Evolutionary conservation across 176 grass and related monocot species (phyloP), one percentile per base, ranked within the genome.

Genomic region (Urochloa ruziziensis): DNA sequence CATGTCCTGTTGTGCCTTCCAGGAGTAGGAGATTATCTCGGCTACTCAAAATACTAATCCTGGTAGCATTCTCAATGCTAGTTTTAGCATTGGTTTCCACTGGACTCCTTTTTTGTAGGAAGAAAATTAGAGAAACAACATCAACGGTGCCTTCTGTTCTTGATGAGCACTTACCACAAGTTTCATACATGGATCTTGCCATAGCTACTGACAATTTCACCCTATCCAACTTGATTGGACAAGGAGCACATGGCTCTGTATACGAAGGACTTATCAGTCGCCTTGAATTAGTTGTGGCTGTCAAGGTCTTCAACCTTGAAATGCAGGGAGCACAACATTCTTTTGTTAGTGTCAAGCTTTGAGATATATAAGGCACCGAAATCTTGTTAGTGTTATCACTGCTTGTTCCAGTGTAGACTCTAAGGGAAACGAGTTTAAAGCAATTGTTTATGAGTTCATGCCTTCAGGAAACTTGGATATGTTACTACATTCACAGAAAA

Each of bases 321-420:
- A 71, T 51, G 23, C 34, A 37, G 17, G 75, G 74, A 27, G 80
- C 72, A 18, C 8, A 48, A 18, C 54, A 24, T 47, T 82, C 77
- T 62, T 90, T 90, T 46, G 36, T 60, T 82, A 90, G 56, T 86
- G 83, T 58, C 52, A 82, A 82, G 79, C 70, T 28, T 53, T 90
- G 78, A 86, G 79, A 77, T 56, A 15, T 35, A 54, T 78, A 72
- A 52, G 73, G 2, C 88, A 90, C n/a, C 71, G 54, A 12, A 90
- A 90, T 81, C 77, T 86, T 82, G 56, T 86, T 13, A 61, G 39
- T 54, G 68, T 73, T 47, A 35, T 82, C 13, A 86, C 88, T 62
- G 42, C 71, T 32, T 90, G 88, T 52, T 86, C 43, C 10, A 86
- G 78, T 27, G 44, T 86, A 70, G 79, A 90, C 32, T 57, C 18